phyloP scores from a whole-genome alignment of 352 stramenopile genomes.

The Lagenidium giganteum region DNA sequence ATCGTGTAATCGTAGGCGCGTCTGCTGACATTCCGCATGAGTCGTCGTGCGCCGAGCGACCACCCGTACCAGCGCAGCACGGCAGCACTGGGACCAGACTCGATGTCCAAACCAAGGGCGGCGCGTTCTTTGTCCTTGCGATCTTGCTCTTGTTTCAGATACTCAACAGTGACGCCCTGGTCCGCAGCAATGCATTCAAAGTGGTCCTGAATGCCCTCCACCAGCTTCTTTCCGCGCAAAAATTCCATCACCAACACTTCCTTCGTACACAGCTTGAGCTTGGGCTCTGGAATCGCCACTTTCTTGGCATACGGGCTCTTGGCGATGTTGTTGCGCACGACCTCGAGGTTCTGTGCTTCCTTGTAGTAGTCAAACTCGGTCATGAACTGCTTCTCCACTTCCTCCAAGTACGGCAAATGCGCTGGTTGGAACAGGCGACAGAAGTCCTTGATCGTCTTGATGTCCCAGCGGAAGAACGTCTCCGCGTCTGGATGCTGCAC shows the following conservation, averaged over 20 bases:
- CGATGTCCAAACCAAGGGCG: slow-evolving; percentile 59
- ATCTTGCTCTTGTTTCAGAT: slow-evolving; percentile 76
- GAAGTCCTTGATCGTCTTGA: slow-evolving; percentile 96
- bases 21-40: slow-evolving; percentile 29
- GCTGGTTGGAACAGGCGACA: slow-evolving; percentile 93
- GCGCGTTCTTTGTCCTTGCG: slow-evolving; percentile 62
- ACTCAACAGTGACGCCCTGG: slow-evolving; percentile 80
- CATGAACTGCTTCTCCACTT: slow-evolving; percentile 98
- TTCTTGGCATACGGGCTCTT: slow-evolving; percentile 62
- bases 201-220: slow-evolving; percentile 88
- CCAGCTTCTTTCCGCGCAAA: slow-evolving; percentile 79
- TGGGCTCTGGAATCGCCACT: slow-evolving; percentile 82
- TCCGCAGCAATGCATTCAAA: slow-evolving; percentile 84
- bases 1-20: slow-evolving; percentile 82
- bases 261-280: slow-evolving; percentile 90
- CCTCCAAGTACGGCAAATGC: slow-evolving; percentile 90
- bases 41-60: slow-evolving; percentile 34
- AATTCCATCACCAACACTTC: slow-evolving; percentile 96
- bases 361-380: slow-evolving; percentile 96
- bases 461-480: slow-evolving; percentile 92
- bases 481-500: slow-evolving; percentile 94
- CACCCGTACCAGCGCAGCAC: slow-evolving; percentile 50
- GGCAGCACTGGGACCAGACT: slow-evolving; percentile 54
- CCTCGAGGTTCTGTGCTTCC: slow-evolving; percentile 89
- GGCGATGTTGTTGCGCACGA: slow-evolving; percentile 87